These are phyloP conservation scores for Chionographis japonica DNA, from an alignment of 106 monocot species.

Conservation along the genomic window DNA sequence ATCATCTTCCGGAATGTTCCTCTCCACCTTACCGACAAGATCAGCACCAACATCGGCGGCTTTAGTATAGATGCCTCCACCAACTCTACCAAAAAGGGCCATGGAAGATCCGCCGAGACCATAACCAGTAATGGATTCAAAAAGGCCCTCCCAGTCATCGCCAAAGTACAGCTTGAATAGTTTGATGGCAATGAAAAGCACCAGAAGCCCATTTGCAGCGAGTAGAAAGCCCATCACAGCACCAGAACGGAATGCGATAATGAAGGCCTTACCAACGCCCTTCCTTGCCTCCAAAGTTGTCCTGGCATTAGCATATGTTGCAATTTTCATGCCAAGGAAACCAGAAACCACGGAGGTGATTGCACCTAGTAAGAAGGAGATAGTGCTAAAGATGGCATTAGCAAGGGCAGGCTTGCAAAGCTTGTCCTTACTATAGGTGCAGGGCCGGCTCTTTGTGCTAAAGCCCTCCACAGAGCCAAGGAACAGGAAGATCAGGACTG, in stretches of 20 bases:
- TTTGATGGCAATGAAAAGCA: conserved; percentile 55
- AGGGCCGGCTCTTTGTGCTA: conserved; percentile 51
- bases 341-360: conserved; percentile 56
- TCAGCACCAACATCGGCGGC: conserved; percentile 74
- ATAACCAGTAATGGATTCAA: conserved; percentile 69
- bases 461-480: conserved; percentile 40
- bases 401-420: conserved; percentile 61
- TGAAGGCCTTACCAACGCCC: conserved; percentile 67
- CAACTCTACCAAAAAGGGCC: conserved; percentile 70
- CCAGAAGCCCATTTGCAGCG: conserved; percentile 58
- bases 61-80: conserved; percentile 64
- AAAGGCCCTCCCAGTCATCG: conserved; percentile 69
- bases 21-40: conserved; percentile 66
- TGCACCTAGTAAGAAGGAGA: conserved; percentile 58
- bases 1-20: conserved; percentile 64
- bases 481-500: conserved; percentile 33
- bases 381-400: conserved; percentile 56
- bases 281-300: conserved; percentile 63
- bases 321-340: conserved; percentile 67
- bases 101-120: conserved; percentile 70
- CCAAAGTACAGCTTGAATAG: conserved; percentile 59
- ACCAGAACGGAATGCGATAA: conserved; percentile 55
- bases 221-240: conserved; percentile 63
- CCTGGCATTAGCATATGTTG: conserved; percentile 63
- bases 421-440: conserved; percentile 49